Evolutionary conservation across 2,329 filamentous ascomycete species (phyloP).

Genomic region (Alternaria brassicicola): DNA sequence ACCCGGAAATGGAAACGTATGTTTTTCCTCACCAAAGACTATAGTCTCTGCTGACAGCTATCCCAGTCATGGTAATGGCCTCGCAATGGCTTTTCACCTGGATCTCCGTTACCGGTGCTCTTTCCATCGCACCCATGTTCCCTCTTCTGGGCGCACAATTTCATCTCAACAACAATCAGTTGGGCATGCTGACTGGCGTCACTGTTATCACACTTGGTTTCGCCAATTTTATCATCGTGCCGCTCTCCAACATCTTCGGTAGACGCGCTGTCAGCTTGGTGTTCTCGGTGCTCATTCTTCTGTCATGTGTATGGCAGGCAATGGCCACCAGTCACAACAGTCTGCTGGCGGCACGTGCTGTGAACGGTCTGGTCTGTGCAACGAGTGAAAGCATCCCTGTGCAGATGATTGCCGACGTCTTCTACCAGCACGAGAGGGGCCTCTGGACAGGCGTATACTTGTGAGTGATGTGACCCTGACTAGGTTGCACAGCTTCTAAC

Average conservation of each 20-base stretch:
- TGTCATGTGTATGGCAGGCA: conserved; percentile 54
- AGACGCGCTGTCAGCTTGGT: conserved; percentile 50
- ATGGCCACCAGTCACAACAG: conserved; percentile 51
- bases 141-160: conserved; percentile 51
- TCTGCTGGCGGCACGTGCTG: conserved; percentile 51
- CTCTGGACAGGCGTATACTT: conserved; percentile 50
- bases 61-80: conserved; percentile 43
- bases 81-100: conserved; percentile 52
- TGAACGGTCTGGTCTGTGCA: conserved; percentile 53
- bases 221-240: conserved; percentile 54
- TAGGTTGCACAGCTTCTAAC: not conserved
- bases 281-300: conserved; percentile 49
- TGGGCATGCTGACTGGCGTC: conserved; percentile 51
- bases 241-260: conserved; percentile 53
- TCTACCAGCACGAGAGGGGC: conserved; percentile 54
- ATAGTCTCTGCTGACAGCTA: not conserved
- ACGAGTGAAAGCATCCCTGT: conserved; percentile 53
- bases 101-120: conserved; percentile 51
- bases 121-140: conserved; percentile 54
- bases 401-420: conserved; percentile 54
- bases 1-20: conserved; percentile 43
- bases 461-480: conserved; percentile 19
- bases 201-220: conserved; percentile 55
- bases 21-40: not conserved
- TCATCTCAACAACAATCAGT: conserved; percentile 49